Evolutionary conservation across 2,329 filamentous ascomycete genomes (phyloP), one percentile per base, ranked within the genome.

Genomic region (Ascochyta clinopodiicola): DNA sequence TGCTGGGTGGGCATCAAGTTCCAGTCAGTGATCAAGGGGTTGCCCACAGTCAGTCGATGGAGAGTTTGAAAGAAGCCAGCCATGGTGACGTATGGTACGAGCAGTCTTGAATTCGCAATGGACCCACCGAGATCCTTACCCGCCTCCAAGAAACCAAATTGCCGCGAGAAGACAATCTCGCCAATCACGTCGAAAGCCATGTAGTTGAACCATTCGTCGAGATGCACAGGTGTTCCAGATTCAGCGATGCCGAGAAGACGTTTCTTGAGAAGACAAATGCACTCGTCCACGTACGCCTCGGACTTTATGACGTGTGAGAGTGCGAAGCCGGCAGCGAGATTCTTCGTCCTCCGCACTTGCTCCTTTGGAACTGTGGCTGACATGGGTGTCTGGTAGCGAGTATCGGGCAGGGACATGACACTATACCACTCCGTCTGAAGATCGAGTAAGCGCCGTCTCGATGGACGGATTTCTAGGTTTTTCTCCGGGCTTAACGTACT

Each of bases 351-450:
- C 10, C 49, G 36, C 21, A 72, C 70, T 35, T 80, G 75, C 3
- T 59, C 63, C 19, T 71, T 72, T 3, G 72, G 73, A 51, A 77
- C 69, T 13, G 73, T 59, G 42, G 73, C 72, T 2, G 74, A 75
- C 75, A 80, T 77, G 21, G 73, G 72, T 24, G 74, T 78, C 32
- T 74, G 66, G 56, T 75, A 79, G 12, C 72, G 72, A 34, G 74
- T 71, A 63, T 80, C 76, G 12, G 79, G 77, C 25, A 79, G 54
- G 25, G 70, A 68, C 22, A 77, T 61, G 22, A 75, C 64, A 6
- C 69, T 64, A 61, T 78, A 77, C 70, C 69, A 76, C 12, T 66
- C 50, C 22, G 64, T 59, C 63, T 72, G 39, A 2, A 27, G 6
- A 1, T 19, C n/a, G 27, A 24, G 38, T 55, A 6, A 50, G 24